These are phyloP conservation scores for Pterula multifida DNA, from an alignment of 1,284 basidiomycete species.

Conservation along the genomic window DNA sequence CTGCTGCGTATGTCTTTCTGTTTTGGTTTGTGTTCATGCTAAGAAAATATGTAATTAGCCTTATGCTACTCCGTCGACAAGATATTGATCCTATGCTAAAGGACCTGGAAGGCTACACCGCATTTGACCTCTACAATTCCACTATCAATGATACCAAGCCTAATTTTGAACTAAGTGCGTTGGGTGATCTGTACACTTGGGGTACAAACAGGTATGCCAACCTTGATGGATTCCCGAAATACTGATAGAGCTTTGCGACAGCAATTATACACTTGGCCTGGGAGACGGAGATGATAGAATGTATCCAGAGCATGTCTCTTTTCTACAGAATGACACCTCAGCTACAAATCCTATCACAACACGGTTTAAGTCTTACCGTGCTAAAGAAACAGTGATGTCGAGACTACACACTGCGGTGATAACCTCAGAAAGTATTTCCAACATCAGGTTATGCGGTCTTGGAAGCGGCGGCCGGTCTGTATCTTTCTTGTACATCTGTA, in stretches of 20 bases:
- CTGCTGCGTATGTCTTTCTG: conserved; percentile 44
- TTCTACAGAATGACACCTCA: conserved; percentile 22
- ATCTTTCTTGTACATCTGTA: neutral
- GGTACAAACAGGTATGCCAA: conserved; percentile 67
- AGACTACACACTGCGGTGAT: conserved; percentile 76
- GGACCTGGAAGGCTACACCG: conserved; percentile 85
- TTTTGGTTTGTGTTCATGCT: conserved; percentile 5
- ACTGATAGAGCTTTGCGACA: too few species aligned
- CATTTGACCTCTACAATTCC: conserved; percentile 91
- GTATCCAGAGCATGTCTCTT: conserved; percentile 69
- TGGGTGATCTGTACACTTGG: conserved; percentile 79
- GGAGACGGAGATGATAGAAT: conserved; percentile 72
- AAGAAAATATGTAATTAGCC: conserved; percentile 22
- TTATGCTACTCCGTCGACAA: conserved; percentile 62
- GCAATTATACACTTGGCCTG: conserved; percentile 78
- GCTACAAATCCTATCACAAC: neutral
- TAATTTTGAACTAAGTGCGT: conserved; percentile 20
- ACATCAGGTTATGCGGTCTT: conserved; percentile 78
- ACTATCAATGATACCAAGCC: conserved; percentile 72
- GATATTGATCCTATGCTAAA: conserved; percentile 73
- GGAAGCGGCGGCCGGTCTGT: conserved; percentile 68
- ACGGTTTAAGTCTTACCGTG: conserved; percentile 18
- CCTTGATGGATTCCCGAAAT: conserved; percentile 6
- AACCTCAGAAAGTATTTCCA: conserved; percentile 63
- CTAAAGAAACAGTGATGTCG: conserved; percentile 66